phyloP scores from a whole-genome alignment of 2,329 filamentous ascomycete species.

The Chaetomium sp. region DNA sequence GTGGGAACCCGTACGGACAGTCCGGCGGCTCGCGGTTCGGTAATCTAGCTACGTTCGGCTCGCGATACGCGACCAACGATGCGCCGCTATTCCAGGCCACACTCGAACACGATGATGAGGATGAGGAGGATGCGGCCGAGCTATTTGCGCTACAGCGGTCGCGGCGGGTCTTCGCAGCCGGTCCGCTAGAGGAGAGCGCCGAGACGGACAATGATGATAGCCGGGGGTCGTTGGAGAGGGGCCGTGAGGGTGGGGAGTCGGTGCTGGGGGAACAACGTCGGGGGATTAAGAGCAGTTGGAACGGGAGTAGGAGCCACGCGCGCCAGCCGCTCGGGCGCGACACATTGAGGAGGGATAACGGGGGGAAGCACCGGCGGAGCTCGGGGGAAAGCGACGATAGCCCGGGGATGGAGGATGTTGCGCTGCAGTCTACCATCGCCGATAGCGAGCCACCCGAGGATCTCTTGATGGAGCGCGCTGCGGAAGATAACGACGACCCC shows the following conservation, averaged over 20 bases:
- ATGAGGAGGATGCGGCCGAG: conserved; percentile 91
- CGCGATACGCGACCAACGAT: conserved; percentile 64
- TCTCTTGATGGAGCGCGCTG: conserved; percentile 47
- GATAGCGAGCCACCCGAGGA: conserved; percentile 56
- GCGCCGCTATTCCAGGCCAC: conserved; percentile 93
- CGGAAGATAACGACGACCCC: conserved; percentile 42
- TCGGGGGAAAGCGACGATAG: conserved; percentile 29
- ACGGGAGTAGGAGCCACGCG: conserved; percentile 44
- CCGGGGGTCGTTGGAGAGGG: conserved; percentile 47
- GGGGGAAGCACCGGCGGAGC: conserved; percentile 23
- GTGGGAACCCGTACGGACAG: conserved; percentile 69
- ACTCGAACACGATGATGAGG: conserved; percentile 83
- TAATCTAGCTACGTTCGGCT: conserved; percentile 59
- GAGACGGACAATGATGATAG: conserved; percentile 71
- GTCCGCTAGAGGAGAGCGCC: conserved; percentile 76
- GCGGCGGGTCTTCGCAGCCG: conserved; percentile 77
- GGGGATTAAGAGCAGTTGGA: conserved; percentile 59
- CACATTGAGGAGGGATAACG: conserved; percentile 28
- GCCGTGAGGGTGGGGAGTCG: conserved; percentile 36
- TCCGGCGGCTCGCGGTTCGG: conserved; percentile 67
- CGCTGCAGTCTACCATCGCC: conserved; percentile 62
- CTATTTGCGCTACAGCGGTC: conserved; percentile 87
- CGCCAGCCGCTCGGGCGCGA: conserved; percentile 21
- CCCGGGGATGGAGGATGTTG: conserved; percentile 77
- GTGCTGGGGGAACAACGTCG: conserved; percentile 41